Percentiles rank a stretch among this genome's conserved stretches.
Conservation (phyloP, 306 rosid genomes). For the Cucumis cinereus region DNA sequence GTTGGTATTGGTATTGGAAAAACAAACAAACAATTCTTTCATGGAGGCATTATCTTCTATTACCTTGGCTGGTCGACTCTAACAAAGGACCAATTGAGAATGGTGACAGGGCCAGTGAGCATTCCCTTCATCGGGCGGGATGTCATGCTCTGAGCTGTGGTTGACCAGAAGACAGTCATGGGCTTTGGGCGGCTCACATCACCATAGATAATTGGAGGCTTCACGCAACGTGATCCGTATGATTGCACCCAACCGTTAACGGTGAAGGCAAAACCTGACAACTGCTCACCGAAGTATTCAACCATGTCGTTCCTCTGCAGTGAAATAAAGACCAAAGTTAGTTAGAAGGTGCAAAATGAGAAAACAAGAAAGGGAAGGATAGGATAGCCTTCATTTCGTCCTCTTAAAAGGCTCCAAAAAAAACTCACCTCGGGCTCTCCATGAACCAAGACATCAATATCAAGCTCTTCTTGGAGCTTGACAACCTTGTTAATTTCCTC, state of each 20-base stretch:
- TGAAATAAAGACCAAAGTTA: background rate
- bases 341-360: background rate
- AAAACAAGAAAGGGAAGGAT: background rate
- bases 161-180: conserved; percentile 93
- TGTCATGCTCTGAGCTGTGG: conserved; percentile 66
- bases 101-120: conserved; percentile 82
- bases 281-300: conserved; percentile 85
- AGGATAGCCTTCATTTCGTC: background rate
- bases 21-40: background rate
- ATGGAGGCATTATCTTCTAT: background rate
- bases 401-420: background rate
- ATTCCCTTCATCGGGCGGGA: conserved; percentile 83
- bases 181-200: conserved; percentile 86
- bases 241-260: conserved; percentile 90
- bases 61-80: conserved; percentile 83
- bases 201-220: conserved; percentile 79
- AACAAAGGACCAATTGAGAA: conserved; percentile 84
- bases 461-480: conserved; percentile 76
- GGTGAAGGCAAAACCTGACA: conserved; percentile 77
- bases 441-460: conserved; percentile 81
- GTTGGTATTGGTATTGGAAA: background rate
- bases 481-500: conserved; percentile 69
- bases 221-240: conserved; percentile 72
- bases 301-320: conserved; percentile 86
- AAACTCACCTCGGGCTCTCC: conserved; percentile 80